A percentile compares a stretch with the other conserved stretches of the same genome.
phyloP scores from a whole-genome alignment of 2,329 filamentous ascomycete species.

The Cercospora zeae-maydis region DNA sequence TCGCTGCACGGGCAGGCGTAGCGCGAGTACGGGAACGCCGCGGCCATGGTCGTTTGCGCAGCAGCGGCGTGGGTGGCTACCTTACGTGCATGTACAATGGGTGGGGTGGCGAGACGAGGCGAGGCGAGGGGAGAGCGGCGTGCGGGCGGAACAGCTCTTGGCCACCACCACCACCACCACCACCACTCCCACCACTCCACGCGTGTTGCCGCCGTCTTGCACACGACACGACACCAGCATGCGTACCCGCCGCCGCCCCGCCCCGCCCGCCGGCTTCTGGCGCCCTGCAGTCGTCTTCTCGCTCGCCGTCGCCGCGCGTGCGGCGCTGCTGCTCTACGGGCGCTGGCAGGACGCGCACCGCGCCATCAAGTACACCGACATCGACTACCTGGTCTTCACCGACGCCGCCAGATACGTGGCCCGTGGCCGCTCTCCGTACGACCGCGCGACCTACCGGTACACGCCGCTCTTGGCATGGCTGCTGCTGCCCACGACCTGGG shows the following conservation, averaged over 20 bases:
- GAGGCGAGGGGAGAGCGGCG: too few species aligned
- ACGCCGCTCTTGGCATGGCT: conserved; percentile 92
- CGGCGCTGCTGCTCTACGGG: conserved; percentile 76
- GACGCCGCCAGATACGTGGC: conserved; percentile 79
- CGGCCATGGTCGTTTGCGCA: conserved; percentile 44
- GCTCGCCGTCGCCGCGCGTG: conserved; percentile 60
- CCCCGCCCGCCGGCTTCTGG: conserved; percentile 20
- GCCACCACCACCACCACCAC: too few species aligned
- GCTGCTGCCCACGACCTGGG: conserved; percentile 71
- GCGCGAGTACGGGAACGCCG: conserved; percentile 60
- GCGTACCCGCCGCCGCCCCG: not conserved
- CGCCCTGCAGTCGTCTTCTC: conserved; percentile 41
- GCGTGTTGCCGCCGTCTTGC: too few species aligned
- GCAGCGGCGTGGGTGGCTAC: not conserved
- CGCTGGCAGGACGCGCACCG: conserved; percentile 89
- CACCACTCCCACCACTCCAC: too few species aligned
- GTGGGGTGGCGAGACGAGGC: too few species aligned
- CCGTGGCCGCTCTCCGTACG: conserved; percentile 70
- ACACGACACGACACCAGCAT: too few species aligned
- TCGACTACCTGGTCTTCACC: conserved; percentile 98
- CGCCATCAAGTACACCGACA: conserved; percentile 95
- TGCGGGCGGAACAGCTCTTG: too few species aligned
- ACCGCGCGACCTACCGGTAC: conserved; percentile 91
- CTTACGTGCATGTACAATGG: too few species aligned
- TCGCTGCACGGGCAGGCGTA: conserved; percentile 63